A percentile compares a stretch with the other conserved stretches of the same genome.
Evolutionary conservation across 208 protist genomes (phyloP).

Genomic region (Crithidia acanthocephali): DNA sequence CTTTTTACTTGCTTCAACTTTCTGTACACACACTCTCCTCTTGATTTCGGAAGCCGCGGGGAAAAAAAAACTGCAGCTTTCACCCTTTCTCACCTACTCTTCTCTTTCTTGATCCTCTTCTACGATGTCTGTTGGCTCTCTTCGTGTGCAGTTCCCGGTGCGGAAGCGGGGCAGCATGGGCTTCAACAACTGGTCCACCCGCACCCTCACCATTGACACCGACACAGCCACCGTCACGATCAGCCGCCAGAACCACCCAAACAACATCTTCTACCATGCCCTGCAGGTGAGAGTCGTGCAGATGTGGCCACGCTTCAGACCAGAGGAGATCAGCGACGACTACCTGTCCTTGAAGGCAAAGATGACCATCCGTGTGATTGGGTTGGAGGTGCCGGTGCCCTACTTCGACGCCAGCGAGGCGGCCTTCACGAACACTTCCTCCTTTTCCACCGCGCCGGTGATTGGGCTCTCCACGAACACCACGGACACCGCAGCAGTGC

Average conservation of each 20-base stretch:
- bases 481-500: not conserved
- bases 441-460: not conserved
- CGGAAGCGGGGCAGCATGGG: constrained; percentile 18
- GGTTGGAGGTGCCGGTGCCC: constrained; percentile 22
- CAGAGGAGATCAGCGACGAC: constrained; percentile 11
- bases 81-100: not conserved
- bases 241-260: constrained; percentile 30
- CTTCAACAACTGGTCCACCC: constrained; percentile 23
- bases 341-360: constrained; percentile 22
- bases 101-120: not conserved
- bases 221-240: constrained; percentile 24
- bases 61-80: not conserved
- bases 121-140: not conserved
- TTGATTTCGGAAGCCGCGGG: no score
- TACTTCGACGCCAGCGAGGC: constrained; percentile 2
- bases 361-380: constrained; percentile 26
- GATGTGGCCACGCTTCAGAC: constrained; percentile 29
- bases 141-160: constrained; percentile 21
- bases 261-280: constrained; percentile 29
- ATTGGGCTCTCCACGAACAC: not conserved
- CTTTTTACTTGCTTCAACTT: no score
- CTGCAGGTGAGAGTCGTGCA: constrained; percentile 20
- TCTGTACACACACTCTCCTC: no score
- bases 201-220: constrained; percentile 30
- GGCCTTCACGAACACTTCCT: not conserved